phyloP scores from a whole-genome alignment of 2,329 filamentous ascomycete species.

The Penicillium digitatum region DNA sequence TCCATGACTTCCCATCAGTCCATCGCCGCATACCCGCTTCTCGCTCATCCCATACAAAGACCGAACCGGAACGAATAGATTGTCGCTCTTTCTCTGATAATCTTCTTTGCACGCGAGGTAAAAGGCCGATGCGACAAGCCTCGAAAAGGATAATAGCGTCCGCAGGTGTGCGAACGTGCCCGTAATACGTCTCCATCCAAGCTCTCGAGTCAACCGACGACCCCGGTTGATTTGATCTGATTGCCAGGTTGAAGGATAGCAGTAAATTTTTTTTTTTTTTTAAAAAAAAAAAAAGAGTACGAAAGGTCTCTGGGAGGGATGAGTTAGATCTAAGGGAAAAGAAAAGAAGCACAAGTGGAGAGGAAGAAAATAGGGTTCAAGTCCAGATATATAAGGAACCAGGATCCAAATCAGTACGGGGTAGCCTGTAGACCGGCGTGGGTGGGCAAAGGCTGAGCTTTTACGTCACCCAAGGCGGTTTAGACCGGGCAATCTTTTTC shows the following conservation, averaged over 20 bases:
- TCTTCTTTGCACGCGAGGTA: constrained; percentile 87
- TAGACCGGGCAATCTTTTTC: constrained; percentile 13
- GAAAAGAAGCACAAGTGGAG: constrained; percentile 17
- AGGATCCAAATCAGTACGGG: constrained; percentile 23
- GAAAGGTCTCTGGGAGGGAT: constrained; percentile 5
- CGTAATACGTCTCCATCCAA: constrained; percentile 92
- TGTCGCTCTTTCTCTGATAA: constrained; percentile 96
- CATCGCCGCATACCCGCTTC: constrained; percentile 97
- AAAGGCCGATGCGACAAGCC: constrained; percentile 80
- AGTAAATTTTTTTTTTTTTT: not conserved
- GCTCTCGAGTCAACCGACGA: constrained; percentile 23
- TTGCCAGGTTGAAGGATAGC: constrained; percentile 6
- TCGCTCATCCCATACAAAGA: constrained; percentile 99
- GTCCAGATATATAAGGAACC: constrained; percentile 25
- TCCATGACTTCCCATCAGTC: constrained; percentile 99
- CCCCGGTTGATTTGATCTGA: constrained; percentile 12
- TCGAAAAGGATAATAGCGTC: constrained; percentile 99
- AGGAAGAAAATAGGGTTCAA: constrained; percentile 12
- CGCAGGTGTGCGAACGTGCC: constrained; percentile 87
- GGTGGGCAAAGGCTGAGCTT: constrained; percentile 22
- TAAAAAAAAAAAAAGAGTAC: not conserved
- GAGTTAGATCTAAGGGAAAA: constrained; percentile 12
- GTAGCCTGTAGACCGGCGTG: constrained; percentile 19
- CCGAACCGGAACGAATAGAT: constrained; percentile 90
- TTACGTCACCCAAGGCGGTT: constrained; percentile 26